Conservation (phyloP, 2,329 filamentous ascomycete species). For the Monilinia vaccinii-corymbosi region DNA sequence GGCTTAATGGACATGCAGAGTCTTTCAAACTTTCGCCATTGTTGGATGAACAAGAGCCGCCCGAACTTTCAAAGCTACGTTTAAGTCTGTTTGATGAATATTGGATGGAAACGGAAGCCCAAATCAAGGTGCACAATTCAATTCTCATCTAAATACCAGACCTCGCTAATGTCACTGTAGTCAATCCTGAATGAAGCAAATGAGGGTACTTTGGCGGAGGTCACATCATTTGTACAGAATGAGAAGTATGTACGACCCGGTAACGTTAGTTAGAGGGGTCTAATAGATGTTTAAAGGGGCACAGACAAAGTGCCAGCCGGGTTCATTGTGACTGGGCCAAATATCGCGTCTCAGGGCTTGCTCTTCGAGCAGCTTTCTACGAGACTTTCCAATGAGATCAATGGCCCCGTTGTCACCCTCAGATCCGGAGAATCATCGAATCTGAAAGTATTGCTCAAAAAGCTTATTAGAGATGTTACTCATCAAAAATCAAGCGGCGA, state of each 20-base stretch:
- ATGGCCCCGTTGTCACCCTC: constrained; percentile 54
- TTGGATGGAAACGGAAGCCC: constrained; percentile 55
- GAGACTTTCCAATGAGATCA: constrained; percentile 37
- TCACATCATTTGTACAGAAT: constrained; percentile 43
- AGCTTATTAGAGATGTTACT: constrained; percentile 60
- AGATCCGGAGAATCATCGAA: constrained; percentile 65
- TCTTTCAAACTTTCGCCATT: constrained; percentile 39
- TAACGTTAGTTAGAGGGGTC: neutral
- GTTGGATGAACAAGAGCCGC: constrained; percentile 44
- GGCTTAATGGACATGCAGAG: neutral
- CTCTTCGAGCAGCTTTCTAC: constrained; percentile 64
- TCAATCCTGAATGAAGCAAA: constrained; percentile 51
- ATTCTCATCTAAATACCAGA: neutral
- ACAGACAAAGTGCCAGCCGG: constrained; percentile 43
- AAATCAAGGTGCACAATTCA: constrained; percentile 45
- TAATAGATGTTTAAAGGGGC: constrained; percentile 12
- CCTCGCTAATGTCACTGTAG: constrained; percentile 33
- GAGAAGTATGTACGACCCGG: constrained; percentile 3
- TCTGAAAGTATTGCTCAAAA: constrained; percentile 63
- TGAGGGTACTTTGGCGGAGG: constrained; percentile 48
- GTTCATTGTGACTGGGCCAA: constrained; percentile 69
- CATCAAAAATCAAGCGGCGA: constrained; percentile 38
- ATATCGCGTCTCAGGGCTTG: constrained; percentile 64
- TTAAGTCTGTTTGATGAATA: constrained; percentile 50
- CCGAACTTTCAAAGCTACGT: constrained; percentile 42